phyloP scores from a whole-genome alignment of 345 rosid genomes.

The Rhodamnia rubescens region DNA sequence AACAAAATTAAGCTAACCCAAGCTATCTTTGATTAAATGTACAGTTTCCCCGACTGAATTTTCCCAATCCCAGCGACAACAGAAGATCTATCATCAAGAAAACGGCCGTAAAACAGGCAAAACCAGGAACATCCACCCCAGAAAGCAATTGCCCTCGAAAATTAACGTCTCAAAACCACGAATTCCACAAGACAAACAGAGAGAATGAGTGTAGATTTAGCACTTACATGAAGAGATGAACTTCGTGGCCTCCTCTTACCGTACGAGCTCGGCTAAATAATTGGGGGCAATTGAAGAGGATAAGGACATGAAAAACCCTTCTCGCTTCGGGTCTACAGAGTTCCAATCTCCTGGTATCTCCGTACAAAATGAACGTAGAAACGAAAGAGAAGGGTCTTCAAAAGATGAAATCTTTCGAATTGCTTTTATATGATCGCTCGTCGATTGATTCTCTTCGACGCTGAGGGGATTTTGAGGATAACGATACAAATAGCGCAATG shows the following conservation, averaged over 20 bases:
- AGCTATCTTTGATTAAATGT: background rate
- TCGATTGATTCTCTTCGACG: background rate
- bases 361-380: background rate
- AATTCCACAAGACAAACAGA: background rate
- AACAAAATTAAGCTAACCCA: background rate
- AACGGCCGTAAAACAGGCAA: background rate
- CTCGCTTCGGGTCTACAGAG: background rate
- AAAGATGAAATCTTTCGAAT: background rate
- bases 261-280: background rate
- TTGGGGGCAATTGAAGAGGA: background rate
- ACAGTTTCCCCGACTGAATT: background rate
- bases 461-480: background rate
- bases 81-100: background rate
- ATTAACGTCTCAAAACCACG: background rate
- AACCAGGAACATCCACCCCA: background rate
- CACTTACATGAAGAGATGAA: background rate
- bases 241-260: background rate
- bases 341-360: no score
- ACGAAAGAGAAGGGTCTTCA: background rate
- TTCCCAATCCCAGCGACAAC: background rate
- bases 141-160: background rate
- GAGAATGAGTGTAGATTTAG: background rate
- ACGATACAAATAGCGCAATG: background rate
- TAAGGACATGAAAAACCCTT: background rate
- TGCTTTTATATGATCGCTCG: background rate